phyloP scores from a whole-genome alignment of 768 basidiomycete genomes.

The Pulveroboletus sp. region DNA sequence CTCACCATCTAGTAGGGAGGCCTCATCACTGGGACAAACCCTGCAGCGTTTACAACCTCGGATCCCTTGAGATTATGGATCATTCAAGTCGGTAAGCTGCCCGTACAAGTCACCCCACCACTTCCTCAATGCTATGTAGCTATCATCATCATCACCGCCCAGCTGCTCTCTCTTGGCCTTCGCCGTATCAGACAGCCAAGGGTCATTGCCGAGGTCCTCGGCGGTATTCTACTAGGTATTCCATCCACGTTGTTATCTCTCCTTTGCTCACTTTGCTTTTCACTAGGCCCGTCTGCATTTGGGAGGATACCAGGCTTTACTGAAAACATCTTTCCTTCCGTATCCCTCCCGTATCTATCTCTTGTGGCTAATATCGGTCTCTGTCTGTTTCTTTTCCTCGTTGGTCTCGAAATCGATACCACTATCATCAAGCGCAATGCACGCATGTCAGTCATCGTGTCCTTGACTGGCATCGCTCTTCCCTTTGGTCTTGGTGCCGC shows the following conservation, averaged over 20 bases:
- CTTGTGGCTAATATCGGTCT: constrained; percentile 88
- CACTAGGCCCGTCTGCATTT: constrained; percentile 46
- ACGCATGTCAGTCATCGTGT: constrained; percentile 61
- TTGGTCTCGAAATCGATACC: constrained; percentile 88
- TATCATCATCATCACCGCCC: constrained; percentile 78
- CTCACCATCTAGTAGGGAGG: constrained; percentile 51
- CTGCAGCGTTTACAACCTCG: constrained; percentile 52
- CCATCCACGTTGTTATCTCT: constrained; percentile 32
- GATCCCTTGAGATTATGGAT: constrained; percentile 80
- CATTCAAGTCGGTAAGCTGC: constrained; percentile 63
- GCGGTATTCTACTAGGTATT: constrained; percentile 81
- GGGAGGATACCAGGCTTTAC: constrained; percentile 90
- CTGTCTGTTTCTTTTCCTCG: constrained; percentile 85
- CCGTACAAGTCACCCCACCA: not conserved
- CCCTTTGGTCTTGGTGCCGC: constrained; percentile 85
- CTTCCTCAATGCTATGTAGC: constrained; percentile 36
- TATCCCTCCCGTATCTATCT: constrained; percentile 70
- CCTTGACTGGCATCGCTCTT: constrained; percentile 76
- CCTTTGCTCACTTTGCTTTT: not conserved
- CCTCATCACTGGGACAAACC: constrained; percentile 70
- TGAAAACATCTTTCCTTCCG: constrained; percentile 71
- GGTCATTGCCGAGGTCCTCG: constrained; percentile 80
- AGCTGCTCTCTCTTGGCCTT: constrained; percentile 66
- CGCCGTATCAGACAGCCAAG: constrained; percentile 79
- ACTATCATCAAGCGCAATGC: constrained; percentile 75